phyloP scores from a whole-genome alignment of 164 flowering plant species.

The grape (Vitis vinifera) region DNA sequence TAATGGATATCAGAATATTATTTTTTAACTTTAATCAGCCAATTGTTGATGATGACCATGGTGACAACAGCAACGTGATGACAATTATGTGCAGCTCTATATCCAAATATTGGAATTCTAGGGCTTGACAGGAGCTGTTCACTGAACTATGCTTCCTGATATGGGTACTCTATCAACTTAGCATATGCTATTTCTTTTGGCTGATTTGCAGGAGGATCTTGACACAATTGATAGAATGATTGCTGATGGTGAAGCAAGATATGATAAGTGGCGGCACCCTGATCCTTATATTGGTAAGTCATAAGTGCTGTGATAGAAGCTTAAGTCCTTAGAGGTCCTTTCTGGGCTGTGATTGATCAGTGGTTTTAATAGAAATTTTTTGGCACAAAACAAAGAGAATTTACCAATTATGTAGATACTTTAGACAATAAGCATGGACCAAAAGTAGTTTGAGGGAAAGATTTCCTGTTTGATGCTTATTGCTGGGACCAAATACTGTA shows the following conservation, averaged over 20 bases:
- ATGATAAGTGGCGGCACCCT: conserved; percentile 87
- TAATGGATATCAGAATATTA: no score
- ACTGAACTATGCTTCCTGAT: no score
- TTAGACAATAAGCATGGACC: no score
- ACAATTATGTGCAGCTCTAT: no score
- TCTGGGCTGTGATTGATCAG: background rate
- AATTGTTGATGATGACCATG: no score
- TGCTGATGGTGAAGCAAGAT: conserved; percentile 65
- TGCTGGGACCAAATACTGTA: background rate
- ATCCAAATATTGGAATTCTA: no score
- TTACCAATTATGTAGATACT: background rate
- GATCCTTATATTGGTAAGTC: conserved; percentile 96
- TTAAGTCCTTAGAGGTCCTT: background rate
- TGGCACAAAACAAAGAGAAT: background rate
- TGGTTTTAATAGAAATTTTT: background rate
- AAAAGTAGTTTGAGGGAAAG: no score
- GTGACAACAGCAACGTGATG: no score
- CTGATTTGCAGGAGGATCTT: conserved; percentile 64
- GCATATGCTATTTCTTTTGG: conserved; percentile 1
- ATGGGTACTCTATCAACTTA: no score
- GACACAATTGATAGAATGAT: conserved; percentile 85
- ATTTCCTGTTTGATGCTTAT: background rate
- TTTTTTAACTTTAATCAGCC: no score
- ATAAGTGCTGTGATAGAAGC: background rate
- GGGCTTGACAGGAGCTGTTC: no score